phyloP scores from a whole-genome alignment of 2,329 filamentous ascomycete genomes.

The Ophidiomyces ophidiicola region DNA sequence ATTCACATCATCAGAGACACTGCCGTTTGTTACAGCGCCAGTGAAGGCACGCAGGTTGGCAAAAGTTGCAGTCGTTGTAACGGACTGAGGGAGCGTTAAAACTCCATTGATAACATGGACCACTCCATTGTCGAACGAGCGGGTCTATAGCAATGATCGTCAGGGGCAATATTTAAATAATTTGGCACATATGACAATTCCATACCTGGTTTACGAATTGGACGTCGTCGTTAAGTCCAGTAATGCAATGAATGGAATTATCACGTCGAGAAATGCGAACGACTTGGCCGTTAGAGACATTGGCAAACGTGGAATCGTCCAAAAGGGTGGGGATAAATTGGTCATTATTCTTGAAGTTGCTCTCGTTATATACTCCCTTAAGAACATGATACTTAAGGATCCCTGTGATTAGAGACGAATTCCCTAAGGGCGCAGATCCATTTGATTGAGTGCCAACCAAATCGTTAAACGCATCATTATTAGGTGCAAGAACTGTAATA shows the following conservation, averaged over 20 bases:
- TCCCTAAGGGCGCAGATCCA: slow-evolving; percentile 21
- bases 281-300: slow-evolving; percentile 49
- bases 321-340: slow-evolving; percentile 39
- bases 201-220: slow-evolving; percentile 41
- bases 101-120: slow-evolving; percentile 44
- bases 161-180: neutral
- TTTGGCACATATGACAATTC: slow-evolving; percentile 2
- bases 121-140: slow-evolving; percentile 44
- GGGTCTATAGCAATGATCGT: slow-evolving; percentile 27
- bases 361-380: slow-evolving; percentile 37
- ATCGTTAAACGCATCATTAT: slow-evolving; percentile 37
- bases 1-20: slow-evolving; percentile 26
- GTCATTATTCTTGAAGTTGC: slow-evolving; percentile 25
- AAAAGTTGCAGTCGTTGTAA: slow-evolving; percentile 32
- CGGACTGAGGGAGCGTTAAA: slow-evolving; percentile 36
- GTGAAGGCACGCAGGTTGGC: slow-evolving; percentile 38
- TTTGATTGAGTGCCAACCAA: slow-evolving; percentile 23
- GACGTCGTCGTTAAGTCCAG: slow-evolving; percentile 40
- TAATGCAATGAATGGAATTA: slow-evolving; percentile 37
- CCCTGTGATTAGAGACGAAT: slow-evolving; percentile 27
- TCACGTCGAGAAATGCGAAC: slow-evolving; percentile 37
- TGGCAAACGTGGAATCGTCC: slow-evolving; percentile 41
- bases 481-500: slow-evolving; percentile 47
- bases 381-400: slow-evolving; percentile 49
- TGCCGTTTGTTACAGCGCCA: slow-evolving; percentile 36